Conservation (phyloP, 1,139 yeast species). For the Pichia sp. region DNA sequence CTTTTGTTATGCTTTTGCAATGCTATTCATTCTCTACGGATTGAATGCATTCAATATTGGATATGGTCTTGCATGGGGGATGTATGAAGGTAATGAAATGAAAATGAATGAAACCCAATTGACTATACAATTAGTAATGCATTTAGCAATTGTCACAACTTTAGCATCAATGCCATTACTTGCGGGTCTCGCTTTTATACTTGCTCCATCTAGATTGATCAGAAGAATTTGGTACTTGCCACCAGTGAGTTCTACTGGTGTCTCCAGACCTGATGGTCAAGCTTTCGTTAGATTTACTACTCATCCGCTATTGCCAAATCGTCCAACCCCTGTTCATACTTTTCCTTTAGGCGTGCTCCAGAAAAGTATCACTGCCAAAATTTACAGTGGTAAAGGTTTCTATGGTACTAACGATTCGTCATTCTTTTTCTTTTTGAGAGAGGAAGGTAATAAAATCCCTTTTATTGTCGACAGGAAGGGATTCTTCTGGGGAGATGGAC, state of each 20-base stretch:
- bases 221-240: slow-evolving; percentile 79
- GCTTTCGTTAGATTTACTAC: slow-evolving; percentile 58
- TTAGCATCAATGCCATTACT: slow-evolving; percentile 40
- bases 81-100: slow-evolving; percentile 55
- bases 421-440: slow-evolving; percentile 69
- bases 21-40: slow-evolving; percentile 65
- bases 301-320: slow-evolving; percentile 74
- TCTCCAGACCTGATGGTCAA: slow-evolving; percentile 33
- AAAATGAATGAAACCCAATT: slow-evolving; percentile 33
- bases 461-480: slow-evolving; percentile 85
- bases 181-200: slow-evolving; percentile 40
- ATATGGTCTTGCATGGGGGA: slow-evolving; percentile 47
- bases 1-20: slow-evolving; percentile 63
- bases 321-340: slow-evolving; percentile 70
- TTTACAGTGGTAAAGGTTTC: slow-evolving; percentile 83
- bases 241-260: slow-evolving; percentile 14
- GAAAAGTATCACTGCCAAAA: slow-evolving; percentile 59
- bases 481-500: slow-evolving; percentile 88
- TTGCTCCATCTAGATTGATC: slow-evolving; percentile 62
- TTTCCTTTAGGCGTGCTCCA: slow-evolving; percentile 54
- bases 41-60: slow-evolving; percentile 57
- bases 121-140: slow-evolving; percentile 24
- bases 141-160: slow-evolving; percentile 40
- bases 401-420: slow-evolving; percentile 78
- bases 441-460: slow-evolving; percentile 49